Evolutionary conservation across 768 basidiomycete species (phyloP).

Genomic region (Russula virescens): DNA sequence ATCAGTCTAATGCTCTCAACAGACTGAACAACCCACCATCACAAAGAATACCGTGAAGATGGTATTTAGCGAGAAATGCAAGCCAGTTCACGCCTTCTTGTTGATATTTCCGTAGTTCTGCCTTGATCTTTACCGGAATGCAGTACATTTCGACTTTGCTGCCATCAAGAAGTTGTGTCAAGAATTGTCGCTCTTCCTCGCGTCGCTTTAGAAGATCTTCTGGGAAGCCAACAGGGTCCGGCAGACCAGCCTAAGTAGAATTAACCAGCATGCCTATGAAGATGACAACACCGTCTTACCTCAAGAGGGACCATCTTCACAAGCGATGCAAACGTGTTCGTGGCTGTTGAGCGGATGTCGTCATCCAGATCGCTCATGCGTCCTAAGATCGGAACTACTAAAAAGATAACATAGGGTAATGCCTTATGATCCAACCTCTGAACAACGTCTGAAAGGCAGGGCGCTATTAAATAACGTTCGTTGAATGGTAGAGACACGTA

Average conservation of each 20-base stretch:
- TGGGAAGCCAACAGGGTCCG: slow-evolving; percentile 91
- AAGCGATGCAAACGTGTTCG: slow-evolving; percentile 94
- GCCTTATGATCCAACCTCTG: slow-evolving; percentile 90
- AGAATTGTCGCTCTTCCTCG: slow-evolving; percentile 83
- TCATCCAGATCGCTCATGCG: slow-evolving; percentile 96
- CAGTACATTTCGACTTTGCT: slow-evolving; percentile 87
- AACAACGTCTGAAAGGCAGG: slow-evolving; percentile 66
- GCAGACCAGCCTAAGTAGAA: slow-evolving; percentile 68
- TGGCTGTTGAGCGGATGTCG: slow-evolving; percentile 85
- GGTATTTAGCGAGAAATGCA: slow-evolving; percentile 96
- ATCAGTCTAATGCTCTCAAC: slow-evolving; percentile 13
- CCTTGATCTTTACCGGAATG: slow-evolving; percentile 84
- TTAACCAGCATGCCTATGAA: background rate
- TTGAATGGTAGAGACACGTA: slow-evolving; percentile 39
- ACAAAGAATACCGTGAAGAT: slow-evolving; percentile 94
- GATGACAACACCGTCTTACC: slow-evolving; percentile 39
- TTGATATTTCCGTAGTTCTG: slow-evolving; percentile 94
- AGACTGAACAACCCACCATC: slow-evolving; percentile 58
- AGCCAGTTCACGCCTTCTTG: slow-evolving; percentile 99
- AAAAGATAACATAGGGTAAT: slow-evolving; percentile 92
- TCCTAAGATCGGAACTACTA: slow-evolving; percentile 93
- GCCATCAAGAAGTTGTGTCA: slow-evolving; percentile 91
- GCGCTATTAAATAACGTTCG: slow-evolving; percentile 19
- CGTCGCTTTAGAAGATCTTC: slow-evolving; percentile 80
- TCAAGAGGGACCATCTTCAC: slow-evolving; percentile 99